A percentile compares a stretch with the other conserved stretches of the same genome.
phyloP scores from a whole-genome alignment of 306 rosid species.

The Rosa chinensis region DNA sequence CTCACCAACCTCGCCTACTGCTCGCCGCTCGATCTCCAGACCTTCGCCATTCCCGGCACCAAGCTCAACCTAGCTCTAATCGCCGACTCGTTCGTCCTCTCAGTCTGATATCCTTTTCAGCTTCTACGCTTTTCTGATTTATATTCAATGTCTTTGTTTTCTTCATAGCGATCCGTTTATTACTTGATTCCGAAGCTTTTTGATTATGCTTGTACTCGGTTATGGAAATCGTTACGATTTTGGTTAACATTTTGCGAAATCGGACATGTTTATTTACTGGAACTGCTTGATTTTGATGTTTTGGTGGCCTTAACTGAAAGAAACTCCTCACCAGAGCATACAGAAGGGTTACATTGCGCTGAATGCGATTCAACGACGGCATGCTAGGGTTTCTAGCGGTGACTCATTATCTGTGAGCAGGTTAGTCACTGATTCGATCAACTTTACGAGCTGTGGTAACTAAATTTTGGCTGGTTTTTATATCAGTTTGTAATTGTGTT shows the following conservation, averaged over 20 bases:
- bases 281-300: not conserved
- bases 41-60: constrained; percentile 62
- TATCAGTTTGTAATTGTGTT: not conserved
- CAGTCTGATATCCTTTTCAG: constrained; percentile 73
- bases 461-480: constrained; percentile 5
- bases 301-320: constrained; percentile 58
- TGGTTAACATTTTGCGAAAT: not conserved
- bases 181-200: not conserved
- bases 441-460: not conserved
- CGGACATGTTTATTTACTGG: too few relatives aligned
- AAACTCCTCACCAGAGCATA: constrained; percentile 68
- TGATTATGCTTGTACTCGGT: not conserved
- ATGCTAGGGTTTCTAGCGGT: constrained; percentile 72
- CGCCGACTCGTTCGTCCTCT: constrained; percentile 65
- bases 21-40: constrained; percentile 61
- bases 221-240: not conserved
- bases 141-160: not conserved
- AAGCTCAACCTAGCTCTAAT: constrained; percentile 53
- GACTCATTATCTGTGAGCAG: constrained; percentile 53
- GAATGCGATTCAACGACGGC: constrained; percentile 81
- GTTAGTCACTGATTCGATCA: constrained; percentile 33
- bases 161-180: not conserved
- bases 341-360: constrained; percentile 64
- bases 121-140: not conserved
- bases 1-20: constrained; percentile 75